Evolutionary conservation across 2,329 filamentous ascomycete species (phyloP), one percentile per base, ranked within the genome.

Genomic region (Phaeosphaeriaceae sp.): DNA sequence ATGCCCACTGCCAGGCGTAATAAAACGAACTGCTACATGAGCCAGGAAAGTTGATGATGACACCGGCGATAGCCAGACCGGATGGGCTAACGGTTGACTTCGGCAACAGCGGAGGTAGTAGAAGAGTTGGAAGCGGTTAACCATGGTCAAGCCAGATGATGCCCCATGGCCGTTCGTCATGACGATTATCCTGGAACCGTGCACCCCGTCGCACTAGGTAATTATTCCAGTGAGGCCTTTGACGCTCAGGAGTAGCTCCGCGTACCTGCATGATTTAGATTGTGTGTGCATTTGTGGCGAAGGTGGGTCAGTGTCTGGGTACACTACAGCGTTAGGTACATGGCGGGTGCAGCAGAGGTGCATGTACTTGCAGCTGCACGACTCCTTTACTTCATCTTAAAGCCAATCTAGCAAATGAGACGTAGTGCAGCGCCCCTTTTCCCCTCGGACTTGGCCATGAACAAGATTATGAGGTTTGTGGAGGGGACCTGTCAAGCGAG

Each of bases 211-310:
- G n/a, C n/a, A n/a, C n/a, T n/a, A n/a, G n/a, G n/a, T n/a, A n/a
- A n/a, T n/a, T n/a, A n/a, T n/a, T n/a, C n/a, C n/a, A n/a, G n/a
- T n/a, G n/a, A 26, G 23, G 23, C 7, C 23, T 9, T 26, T 9
- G 6, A 50, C 51, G 49, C 42, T 55, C 47, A 60, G 54, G 57
- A 53, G 55, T 60, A 58, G 57, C 47, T 49, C 49, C 54, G 57
- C 50, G 57, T 60, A 60, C 57, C 56, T 60, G 58, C 52, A 52
- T 60, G 42, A 46, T 39, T 42, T 45, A 43, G 50, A 37, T 50
- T 50, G 39, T 46, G 38, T 32, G 48, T 37, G 23, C 6, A 26
- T 26, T 46, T 42, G 47, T 45, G 46, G 50, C 49, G 42, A 46
- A 37, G 16, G 43, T 50, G 20, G 47, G 50, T 52, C 54, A 15